phyloP scores from a whole-genome alignment of 2,329 filamentous ascomycete species.

The Sarocladiaceae sp. region DNA sequence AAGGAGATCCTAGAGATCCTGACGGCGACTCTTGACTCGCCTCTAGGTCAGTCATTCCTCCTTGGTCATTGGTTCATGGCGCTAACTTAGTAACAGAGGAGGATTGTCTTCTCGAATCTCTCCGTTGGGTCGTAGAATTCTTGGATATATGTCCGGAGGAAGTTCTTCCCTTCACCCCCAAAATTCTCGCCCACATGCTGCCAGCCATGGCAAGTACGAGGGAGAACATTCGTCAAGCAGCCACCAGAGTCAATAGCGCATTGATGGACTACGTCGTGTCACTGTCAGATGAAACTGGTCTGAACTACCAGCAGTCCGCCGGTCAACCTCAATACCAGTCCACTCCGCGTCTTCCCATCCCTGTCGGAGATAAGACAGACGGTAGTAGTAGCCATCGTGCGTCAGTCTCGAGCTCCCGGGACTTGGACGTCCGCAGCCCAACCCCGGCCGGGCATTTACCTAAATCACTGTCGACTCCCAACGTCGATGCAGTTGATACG shows the following conservation, averaged over 20 bases:
- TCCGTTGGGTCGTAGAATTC: slow-evolving; percentile 94
- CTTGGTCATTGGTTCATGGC: no score
- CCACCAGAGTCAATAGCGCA: slow-evolving; percentile 82
- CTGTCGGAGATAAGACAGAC: slow-evolving; percentile 38
- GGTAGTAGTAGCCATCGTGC: slow-evolving; percentile 44
- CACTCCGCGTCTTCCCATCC: slow-evolving; percentile 37
- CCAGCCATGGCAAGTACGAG: slow-evolving; percentile 91
- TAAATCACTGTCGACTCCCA: slow-evolving; percentile 40
- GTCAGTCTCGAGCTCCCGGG: slow-evolving; percentile 49
- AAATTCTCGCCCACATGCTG: slow-evolving; percentile 84
- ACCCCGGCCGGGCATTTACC: slow-evolving; percentile 35
- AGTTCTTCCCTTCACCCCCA: slow-evolving; percentile 90
- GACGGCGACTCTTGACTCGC: slow-evolving; percentile 81
- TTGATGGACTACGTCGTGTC: slow-evolving; percentile 94
- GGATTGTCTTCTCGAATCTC: slow-evolving; percentile 83
- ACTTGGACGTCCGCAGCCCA: slow-evolving; percentile 48
- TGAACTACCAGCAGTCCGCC: slow-evolving; percentile 21
- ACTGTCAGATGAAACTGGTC: slow-evolving; percentile 64
- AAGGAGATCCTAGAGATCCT: slow-evolving; percentile 88
- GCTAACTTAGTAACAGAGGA: slow-evolving; percentile 58
- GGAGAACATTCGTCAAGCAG: slow-evolving; percentile 83
- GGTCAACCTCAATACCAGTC: slow-evolving; percentile 23
- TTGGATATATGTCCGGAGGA: slow-evolving; percentile 97
- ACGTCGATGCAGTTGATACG: slow-evolving; percentile 22
- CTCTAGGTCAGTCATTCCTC: no score